These are phyloP conservation scores for Beauveria caledonica DNA, from an alignment of 2,329 filamentous ascomycete species.

Conservation along the genomic window DNA sequence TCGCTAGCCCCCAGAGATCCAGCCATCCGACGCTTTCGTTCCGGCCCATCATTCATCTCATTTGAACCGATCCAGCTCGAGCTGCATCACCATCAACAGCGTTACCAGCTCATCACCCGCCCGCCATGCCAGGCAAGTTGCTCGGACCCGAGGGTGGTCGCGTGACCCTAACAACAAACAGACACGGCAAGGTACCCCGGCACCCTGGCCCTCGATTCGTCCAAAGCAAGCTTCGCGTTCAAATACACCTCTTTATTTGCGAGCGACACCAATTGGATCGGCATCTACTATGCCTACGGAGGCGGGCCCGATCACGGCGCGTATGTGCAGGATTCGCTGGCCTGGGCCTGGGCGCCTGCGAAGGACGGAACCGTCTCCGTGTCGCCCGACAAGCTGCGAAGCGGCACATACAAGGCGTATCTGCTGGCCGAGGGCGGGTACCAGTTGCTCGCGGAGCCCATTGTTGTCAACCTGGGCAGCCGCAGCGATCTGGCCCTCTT, in stretches of 20 bases:
- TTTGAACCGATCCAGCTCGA: too few relatives aligned
- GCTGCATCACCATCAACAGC: too few relatives aligned
- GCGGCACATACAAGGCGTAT: conserved; percentile 7
- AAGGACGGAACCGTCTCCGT: conserved; percentile 14
- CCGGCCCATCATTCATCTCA: too few relatives aligned
- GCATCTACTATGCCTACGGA: conserved; percentile 17
- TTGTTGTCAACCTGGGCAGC: background rate
- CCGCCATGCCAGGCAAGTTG: conserved; percentile 6
- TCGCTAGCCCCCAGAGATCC: too few relatives aligned
- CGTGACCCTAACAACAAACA: background rate
- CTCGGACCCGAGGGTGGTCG: background rate
- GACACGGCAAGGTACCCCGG: background rate
- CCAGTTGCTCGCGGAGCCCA: background rate
- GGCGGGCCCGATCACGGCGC: conserved; percentile 16
- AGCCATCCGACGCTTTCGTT: too few relatives aligned
- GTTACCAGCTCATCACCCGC: background rate
- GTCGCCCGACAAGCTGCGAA: background rate
- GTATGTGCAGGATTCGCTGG: conserved; percentile 14
- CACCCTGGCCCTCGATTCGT: background rate
- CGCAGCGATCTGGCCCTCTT: conserved; percentile 18
- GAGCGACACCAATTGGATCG: conserved; percentile 19
- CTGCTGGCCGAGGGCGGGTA: conserved; percentile 1
- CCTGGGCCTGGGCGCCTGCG: conserved; percentile 18
- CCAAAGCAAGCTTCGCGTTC: conserved; percentile 14
- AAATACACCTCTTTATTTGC: conserved; percentile 15